Conservation (phyloP, 768 basidiomycete genomes). For the Leccinum pellstonianum region DNA sequence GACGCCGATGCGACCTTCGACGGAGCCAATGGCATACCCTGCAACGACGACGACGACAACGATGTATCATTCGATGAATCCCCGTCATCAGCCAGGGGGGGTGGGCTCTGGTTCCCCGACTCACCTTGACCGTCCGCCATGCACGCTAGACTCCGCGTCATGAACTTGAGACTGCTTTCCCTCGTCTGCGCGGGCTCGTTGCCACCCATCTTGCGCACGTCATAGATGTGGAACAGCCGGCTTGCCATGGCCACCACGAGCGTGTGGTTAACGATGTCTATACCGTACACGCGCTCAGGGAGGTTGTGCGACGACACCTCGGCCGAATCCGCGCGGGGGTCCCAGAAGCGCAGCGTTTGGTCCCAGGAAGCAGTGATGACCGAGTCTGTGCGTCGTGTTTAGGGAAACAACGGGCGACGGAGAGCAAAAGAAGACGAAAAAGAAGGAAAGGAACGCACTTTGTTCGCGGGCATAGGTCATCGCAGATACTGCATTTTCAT, state of each 20-base stretch:
- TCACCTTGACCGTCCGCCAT: constrained; percentile 91
- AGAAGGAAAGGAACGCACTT: constrained; percentile 44
- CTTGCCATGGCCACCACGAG: constrained; percentile 94
- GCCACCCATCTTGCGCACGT: constrained; percentile 69
- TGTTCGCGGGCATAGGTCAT: constrained; percentile 67
- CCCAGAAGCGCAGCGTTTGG: constrained; percentile 84
- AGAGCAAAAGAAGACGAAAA: too few species aligned
- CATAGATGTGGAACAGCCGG: constrained; percentile 86
- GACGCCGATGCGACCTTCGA: constrained; percentile 95
- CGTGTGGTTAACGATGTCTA: constrained; percentile 74
- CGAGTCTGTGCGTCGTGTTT: constrained; percentile 43
- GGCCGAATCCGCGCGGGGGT: constrained; percentile 60
- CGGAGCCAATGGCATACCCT: constrained; percentile 93
- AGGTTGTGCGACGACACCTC: constrained; percentile 60
- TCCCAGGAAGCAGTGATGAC: constrained; percentile 94
- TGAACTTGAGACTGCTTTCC: constrained; percentile 93
- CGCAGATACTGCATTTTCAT: constrained; percentile 75
- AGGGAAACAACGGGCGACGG: background rate
- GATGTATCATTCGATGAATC: background rate
- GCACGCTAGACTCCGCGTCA: constrained; percentile 88
- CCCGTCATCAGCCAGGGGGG: background rate
- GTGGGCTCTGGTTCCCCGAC: constrained; percentile 11
- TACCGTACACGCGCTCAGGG: constrained; percentile 82
- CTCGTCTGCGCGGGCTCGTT: constrained; percentile 66
- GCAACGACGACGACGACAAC: background rate